Base-by-base conservation (phyloP, 148 eudicot genomes). In the Cornus florida region DNA sequence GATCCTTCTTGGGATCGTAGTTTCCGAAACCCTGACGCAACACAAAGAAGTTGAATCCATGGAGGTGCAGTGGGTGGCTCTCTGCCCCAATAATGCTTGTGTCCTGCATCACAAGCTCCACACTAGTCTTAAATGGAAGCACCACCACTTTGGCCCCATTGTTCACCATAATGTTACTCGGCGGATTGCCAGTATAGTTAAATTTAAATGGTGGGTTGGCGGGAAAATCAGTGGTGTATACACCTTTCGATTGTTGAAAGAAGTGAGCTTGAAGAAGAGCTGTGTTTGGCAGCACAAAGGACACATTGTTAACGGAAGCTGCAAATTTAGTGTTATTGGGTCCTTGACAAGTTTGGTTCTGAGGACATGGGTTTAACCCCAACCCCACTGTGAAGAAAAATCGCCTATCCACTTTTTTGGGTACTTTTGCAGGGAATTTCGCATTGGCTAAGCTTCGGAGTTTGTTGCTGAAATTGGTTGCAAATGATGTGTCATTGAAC, bases 21-120 rank as follows among this genome's bases (percentile, higher is more conserved):
- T 92, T 92, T 20, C 95, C 93, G 16, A 89, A 88, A 20, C 97
- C 94, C 75, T 88, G 94, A 10, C 92, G 94, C 20, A 91, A 82
- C 0, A 92, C 90, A n/a, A 88, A 89, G 76, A 92, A 90, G 67
- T 92, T 90, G 77, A 77, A 90, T 0, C 97, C 94, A 70, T 92
- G 97, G 12, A 92, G 84, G 67, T 92, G 94, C 8, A 91, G 84
- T 1, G 97, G 97, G 69, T 92, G 97, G 41, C 82, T 81, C 76
- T 92, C 94, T 5, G 89, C 88, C 1, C 88, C 89, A 16, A 91
- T 64, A 28, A 91, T 89, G 74, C 94, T 89, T 0, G 97, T 92
- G 38, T 86, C 94, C 75, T 92, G 97, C 86, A 92, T 14, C 4
- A 92, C 86, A 8, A 91, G 16, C 86, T 92, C 94, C 64, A 92